A percentile compares a stretch with the other conserved stretches of the same genome.
phyloP scores from a whole-genome alignment of 208 protist species.

The Trypanosoma avium region DNA sequence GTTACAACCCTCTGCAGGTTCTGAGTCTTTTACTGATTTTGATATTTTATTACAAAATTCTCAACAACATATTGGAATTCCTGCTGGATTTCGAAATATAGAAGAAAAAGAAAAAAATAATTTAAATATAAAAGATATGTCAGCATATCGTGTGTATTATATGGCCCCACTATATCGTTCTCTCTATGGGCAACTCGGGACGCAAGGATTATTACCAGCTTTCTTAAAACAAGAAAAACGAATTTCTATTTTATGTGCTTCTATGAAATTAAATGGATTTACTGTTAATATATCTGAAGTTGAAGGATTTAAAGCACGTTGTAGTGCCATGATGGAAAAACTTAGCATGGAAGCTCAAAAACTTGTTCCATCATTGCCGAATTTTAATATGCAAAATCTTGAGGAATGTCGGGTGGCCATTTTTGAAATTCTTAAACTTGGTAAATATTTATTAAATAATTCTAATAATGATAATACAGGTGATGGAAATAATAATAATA shows the following conservation, averaged over 20 bases:
- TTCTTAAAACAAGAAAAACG: slow-evolving; percentile 89
- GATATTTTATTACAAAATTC: slow-evolving; percentile 22
- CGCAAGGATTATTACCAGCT: slow-evolving; percentile 72
- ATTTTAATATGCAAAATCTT: slow-evolving; percentile 87
- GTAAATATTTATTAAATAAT: slow-evolving; percentile 43
- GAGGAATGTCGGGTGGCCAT: slow-evolving; percentile 80
- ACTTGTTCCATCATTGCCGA: slow-evolving; percentile 47
- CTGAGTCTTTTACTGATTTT: slow-evolving; percentile 29
- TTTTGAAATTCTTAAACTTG: slow-evolving; percentile 87
- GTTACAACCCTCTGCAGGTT: slow-evolving; percentile 26
- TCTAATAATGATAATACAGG: no score
- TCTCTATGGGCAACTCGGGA: slow-evolving; percentile 78
- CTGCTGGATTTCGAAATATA: slow-evolving; percentile 6
- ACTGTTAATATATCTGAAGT: slow-evolving; percentile 63
- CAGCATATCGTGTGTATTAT: slow-evolving; percentile 78
- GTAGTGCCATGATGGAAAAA: slow-evolving; percentile 48
- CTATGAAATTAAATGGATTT: slow-evolving; percentile 77
- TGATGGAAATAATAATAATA: slow-evolving; percentile 11
- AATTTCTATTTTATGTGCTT: slow-evolving; percentile 63
- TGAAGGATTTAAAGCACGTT: slow-evolving; percentile 50
- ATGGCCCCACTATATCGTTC: slow-evolving; percentile 73
- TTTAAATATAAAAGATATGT: no score
- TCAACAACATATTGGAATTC: slow-evolving; percentile 26
- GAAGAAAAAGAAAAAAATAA: no score
- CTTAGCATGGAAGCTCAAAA: slow-evolving; percentile 31